These are phyloP conservation scores for Epichloe elymi DNA, from an alignment of 2,329 filamentous ascomycete species.

Conservation along the genomic window DNA sequence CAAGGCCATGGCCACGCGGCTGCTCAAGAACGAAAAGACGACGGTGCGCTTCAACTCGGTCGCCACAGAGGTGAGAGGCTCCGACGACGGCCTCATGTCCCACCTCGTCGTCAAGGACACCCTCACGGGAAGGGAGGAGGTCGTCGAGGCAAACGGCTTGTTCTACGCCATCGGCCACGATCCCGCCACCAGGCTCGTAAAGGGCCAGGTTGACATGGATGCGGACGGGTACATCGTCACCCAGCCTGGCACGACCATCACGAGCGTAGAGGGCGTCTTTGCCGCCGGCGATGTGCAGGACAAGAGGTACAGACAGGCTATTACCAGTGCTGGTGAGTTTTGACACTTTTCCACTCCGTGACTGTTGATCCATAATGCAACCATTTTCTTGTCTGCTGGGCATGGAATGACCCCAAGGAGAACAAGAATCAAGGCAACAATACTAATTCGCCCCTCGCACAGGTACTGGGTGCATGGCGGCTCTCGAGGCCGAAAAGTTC, in stretches of 20 bases:
- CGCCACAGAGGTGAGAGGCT: constrained; percentile 73
- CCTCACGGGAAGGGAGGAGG: constrained; percentile 61
- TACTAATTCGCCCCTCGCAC: constrained; percentile 9
- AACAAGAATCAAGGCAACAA: neutral
- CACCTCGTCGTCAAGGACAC: constrained; percentile 74
- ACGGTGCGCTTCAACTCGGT: constrained; percentile 78
- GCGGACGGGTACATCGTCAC: constrained; percentile 85
- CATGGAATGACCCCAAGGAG: neutral
- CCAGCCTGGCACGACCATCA: constrained; percentile 75
- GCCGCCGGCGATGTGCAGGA: constrained; percentile 97
- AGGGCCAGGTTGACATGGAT: constrained; percentile 80
- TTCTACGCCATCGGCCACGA: constrained; percentile 98
- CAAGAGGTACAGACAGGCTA: constrained; percentile 94
- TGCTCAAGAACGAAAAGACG: constrained; percentile 76
- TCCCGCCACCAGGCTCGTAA: constrained; percentile 80
- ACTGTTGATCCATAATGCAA: neutral
- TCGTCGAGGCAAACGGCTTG: constrained; percentile 78
- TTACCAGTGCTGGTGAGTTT: constrained; percentile 84
- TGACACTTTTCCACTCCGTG: neutral
- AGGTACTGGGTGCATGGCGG: constrained; percentile 92
- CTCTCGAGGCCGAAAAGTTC: constrained; percentile 90
- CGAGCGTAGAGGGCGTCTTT: constrained; percentile 83
- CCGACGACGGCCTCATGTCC: constrained; percentile 77
- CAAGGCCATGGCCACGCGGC: constrained; percentile 80
- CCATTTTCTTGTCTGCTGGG: no score